phyloP scores from a whole-genome alignment of 2,329 filamentous ascomycete species.

The Claviceps sorghi region DNA sequence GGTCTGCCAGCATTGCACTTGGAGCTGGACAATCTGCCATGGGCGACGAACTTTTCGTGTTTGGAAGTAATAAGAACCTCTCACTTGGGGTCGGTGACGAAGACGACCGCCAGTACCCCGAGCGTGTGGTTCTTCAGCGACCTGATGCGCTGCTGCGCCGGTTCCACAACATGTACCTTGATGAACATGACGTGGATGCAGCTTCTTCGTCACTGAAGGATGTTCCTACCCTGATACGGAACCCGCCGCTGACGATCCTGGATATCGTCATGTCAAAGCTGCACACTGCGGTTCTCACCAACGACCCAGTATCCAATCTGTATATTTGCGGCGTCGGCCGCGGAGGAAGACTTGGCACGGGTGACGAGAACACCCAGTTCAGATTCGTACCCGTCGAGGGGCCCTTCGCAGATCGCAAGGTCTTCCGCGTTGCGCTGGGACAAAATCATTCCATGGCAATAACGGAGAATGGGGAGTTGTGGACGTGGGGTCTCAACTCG shows the following conservation, averaged over 20 bases:
- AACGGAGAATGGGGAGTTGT: slow-evolving; percentile 74
- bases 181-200: slow-evolving; percentile 24
- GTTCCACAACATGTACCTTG: slow-evolving; percentile 56
- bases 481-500: slow-evolving; percentile 85
- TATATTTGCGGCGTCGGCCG: slow-evolving; percentile 88
- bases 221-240: slow-evolving; percentile 59
- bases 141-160: slow-evolving; percentile 62
- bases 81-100: slow-evolving; percentile 90
- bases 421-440: slow-evolving; percentile 68
- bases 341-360: slow-evolving; percentile 75
- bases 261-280: slow-evolving; percentile 83
- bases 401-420: slow-evolving; percentile 58
- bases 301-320: slow-evolving; percentile 76
- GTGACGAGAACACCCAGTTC: slow-evolving; percentile 81
- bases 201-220: slow-evolving; percentile 25
- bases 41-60: slow-evolving; percentile 81
- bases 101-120: slow-evolving; percentile 86
- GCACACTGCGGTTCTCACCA: slow-evolving; percentile 76
- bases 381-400: slow-evolving; percentile 70
- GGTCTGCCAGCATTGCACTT: slow-evolving; percentile 9
- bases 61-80: slow-evolving; percentile 92
- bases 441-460: slow-evolving; percentile 85
- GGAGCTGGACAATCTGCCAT: slow-evolving; percentile 9
- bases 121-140: slow-evolving; percentile 62
- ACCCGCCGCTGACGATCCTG: slow-evolving; percentile 58